Evolutionary conservation across 2,329 filamentous ascomycete genomes (phyloP).

Genomic region (Onygenales sp.): DNA sequence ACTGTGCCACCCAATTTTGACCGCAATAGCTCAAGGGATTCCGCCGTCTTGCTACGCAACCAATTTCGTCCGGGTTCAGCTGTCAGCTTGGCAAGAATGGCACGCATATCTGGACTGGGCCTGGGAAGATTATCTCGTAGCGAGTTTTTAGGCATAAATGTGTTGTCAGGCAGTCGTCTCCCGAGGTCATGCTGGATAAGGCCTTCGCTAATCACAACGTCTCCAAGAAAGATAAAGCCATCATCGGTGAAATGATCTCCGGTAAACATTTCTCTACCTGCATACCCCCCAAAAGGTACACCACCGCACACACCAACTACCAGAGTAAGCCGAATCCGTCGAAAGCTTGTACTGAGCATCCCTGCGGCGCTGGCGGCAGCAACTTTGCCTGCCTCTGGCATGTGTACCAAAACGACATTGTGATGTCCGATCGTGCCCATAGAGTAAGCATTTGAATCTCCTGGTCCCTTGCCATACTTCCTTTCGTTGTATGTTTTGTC

Average conservation of each 20-base stretch:
- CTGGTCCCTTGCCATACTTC: slow-evolving; percentile 15
- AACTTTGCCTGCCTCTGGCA: slow-evolving; percentile 21
- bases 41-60: neutral
- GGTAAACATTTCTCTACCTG: slow-evolving; percentile 7
- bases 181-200: slow-evolving; percentile 18
- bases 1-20: slow-evolving; percentile 3
- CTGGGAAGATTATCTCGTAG: slow-evolving; percentile 11
- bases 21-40: slow-evolving; percentile 13
- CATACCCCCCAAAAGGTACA: slow-evolving; percentile 16
- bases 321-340: slow-evolving; percentile 22
- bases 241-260: slow-evolving; percentile 12
- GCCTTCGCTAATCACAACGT: slow-evolving; percentile 21
- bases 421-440: slow-evolving; percentile 18
- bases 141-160: neutral
- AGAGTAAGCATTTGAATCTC: slow-evolving; percentile 22
- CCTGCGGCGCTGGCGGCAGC: slow-evolving; percentile 17
- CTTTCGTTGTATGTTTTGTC: slow-evolving; percentile 21
- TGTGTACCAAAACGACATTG: slow-evolving; percentile 20
- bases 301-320: slow-evolving; percentile 35
- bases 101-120: slow-evolving; percentile 15
- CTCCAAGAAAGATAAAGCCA: slow-evolving; percentile 14
- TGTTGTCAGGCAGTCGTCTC: slow-evolving; percentile 11
- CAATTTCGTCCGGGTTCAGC: neutral
- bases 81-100: slow-evolving; percentile 14
- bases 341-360: slow-evolving; percentile 25